Percentiles rank a stretch among this genome's conserved stretches.
Evolutionary conservation across 202 grass and related monocot species (phyloP).

Genomic region (Setaria italica): DNA sequence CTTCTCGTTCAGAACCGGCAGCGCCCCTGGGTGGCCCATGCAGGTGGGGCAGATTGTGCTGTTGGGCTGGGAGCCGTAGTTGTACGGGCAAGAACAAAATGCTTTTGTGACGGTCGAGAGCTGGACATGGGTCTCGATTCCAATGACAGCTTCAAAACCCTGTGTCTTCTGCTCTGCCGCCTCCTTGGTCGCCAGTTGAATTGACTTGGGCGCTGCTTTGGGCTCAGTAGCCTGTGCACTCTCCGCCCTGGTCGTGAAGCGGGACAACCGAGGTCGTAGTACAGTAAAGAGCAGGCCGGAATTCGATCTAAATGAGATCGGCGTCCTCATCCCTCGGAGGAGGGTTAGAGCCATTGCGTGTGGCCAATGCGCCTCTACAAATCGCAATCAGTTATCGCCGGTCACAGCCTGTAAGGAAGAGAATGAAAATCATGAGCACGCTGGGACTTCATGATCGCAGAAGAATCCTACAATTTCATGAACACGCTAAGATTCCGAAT

Average conservation of each 20-base stretch:
- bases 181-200: conserved; percentile 61
- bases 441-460: background rate
- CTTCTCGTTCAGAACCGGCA: conserved; percentile 79
- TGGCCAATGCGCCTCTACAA: background rate
- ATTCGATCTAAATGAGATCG: conserved; percentile 28
- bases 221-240: conserved; percentile 45
- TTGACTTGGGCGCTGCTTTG: conserved; percentile 45
- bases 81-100: conserved; percentile 82
- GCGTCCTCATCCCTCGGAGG: conserved; percentile 64
- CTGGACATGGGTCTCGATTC: conserved; percentile 98
- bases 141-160: conserved; percentile 84
- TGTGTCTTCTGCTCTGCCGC: conserved; percentile 56
- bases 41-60: conserved; percentile 84
- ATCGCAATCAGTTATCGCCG: background rate
- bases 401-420: background rate
- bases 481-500: no score
- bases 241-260: conserved; percentile 43
- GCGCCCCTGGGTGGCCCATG: conserved; percentile 83
- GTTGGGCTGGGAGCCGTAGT: conserved; percentile 78
- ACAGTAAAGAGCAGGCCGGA: conserved; percentile 42
- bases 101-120: conserved; percentile 80
- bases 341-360: conserved; percentile 66
- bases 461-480: background rate
- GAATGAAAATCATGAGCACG: background rate
- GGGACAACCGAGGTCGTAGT: conserved; percentile 19